Base-by-base conservation (phyloP, 2,329 filamentous ascomycete genomes). In the Sclerotinia glacialis region DNA sequence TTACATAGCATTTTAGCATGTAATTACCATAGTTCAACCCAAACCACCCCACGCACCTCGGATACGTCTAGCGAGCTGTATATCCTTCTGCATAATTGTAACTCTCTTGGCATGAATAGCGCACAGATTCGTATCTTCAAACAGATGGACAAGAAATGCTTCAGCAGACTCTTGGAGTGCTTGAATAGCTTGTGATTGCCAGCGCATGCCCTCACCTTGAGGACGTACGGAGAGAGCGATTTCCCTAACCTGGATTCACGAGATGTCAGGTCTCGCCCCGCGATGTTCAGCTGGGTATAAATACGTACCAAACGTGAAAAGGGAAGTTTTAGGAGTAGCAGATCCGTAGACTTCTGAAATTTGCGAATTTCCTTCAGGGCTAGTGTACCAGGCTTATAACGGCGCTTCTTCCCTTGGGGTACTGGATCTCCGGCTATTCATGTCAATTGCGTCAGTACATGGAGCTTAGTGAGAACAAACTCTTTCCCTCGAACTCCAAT, bases 81-180 rank as follows among this genome's bases (percentile, higher is more conserved):
- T 97, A 79, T 98, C 95, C 81, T 97, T 97, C 79, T 95, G 93
- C 91, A 96, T 94, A 74, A 97, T 96, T 49, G 94, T 98, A 64
- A 98, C 93, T 77, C 94, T 85, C 82, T 97, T 97, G 69, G 94
- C 95, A 80, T 98, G 94, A 74, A 98, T 93, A 70, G 94, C 95
- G 80, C 94, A 97, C 52, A 98, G 85, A 80, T 98, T 97, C 71
- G 92, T 92, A 79, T 96, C 92, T 78, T 97, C 93, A 76, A 98
- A 97, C n/a, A 98, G 83, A 76, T 96, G 93, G 67, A 98, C 91
- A 72, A 98, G 84, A 79, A 96, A 98, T 6, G 94, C 94, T 81
- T 98, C 94, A n/a, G 93, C 87, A 18, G 94, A 92, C 82, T 98
- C 94, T 80, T 98, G 94, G 3, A 98, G 84, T 16, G 94, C 94